A percentile compares a stretch with the other conserved stretches of the same genome.
phyloP scores from a whole-genome alignment of 352 stramenopile species.

The Phytophthora podocarpi region DNA sequence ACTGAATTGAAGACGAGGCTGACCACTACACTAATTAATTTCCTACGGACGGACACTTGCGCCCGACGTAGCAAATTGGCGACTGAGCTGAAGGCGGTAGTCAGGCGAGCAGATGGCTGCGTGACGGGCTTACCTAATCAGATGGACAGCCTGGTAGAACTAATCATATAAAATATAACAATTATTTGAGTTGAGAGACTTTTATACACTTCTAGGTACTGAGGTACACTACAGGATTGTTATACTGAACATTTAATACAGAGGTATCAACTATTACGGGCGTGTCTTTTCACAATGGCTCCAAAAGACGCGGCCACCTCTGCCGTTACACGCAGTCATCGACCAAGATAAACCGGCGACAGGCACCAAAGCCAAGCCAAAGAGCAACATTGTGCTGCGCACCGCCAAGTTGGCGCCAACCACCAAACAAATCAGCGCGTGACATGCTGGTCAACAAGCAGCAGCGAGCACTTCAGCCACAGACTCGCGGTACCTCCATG shows the following conservation, averaged over 20 bases:
- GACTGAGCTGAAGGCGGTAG: slow-evolving; percentile 13
- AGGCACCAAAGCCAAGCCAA: slow-evolving; percentile 6
- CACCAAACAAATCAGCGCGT: slow-evolving; percentile 17
- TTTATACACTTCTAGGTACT: no score
- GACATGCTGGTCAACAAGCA: background rate
- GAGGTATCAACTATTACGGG: background rate
- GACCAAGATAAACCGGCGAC: slow-evolving; percentile 24
- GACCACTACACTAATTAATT: background rate
- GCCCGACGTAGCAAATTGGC: slow-evolving; percentile 21
- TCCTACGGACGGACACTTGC: slow-evolving; percentile 3
- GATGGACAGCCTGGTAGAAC: slow-evolving; percentile 6
- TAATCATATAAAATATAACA: background rate
- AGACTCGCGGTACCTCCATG: background rate
- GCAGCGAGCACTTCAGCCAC: no score
- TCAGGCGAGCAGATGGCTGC: slow-evolving; percentile 13
- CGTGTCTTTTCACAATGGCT: background rate
- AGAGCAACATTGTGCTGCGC: no score
- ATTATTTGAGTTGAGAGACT: no score
- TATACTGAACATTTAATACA: background rate
- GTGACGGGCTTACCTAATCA: slow-evolving; percentile 21
- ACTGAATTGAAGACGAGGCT: no score
- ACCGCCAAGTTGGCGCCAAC: slow-evolving; percentile 8
- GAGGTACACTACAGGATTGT: no score
- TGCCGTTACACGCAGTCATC: slow-evolving; percentile 20
- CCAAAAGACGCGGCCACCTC: slow-evolving; percentile 13